Evolutionary conservation across 2,329 filamentous ascomycete species (phyloP), one percentile per base, ranked within the genome.

Genomic region (Fusarium tricinctum): DNA sequence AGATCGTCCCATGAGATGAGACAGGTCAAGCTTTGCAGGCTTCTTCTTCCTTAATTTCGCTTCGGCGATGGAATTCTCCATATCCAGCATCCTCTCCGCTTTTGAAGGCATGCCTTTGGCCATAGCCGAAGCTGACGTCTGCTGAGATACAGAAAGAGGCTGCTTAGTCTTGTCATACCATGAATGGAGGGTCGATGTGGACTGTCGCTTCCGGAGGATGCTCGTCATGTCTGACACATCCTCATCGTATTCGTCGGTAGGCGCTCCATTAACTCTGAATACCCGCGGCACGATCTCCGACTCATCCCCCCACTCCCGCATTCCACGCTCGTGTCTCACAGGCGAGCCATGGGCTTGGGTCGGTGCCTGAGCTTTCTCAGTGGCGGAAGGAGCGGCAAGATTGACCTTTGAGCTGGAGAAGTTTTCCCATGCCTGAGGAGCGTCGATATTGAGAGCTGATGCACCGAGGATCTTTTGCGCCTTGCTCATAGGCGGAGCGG

Each of bases 111-210:
- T 73, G 5, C 85, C 85, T 68, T 85, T 87, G 22, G 86, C 85
- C 82, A 88, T 88, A 61, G 85, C 84, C 2, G 86, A 87, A 43
- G 81, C 84, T 1, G 86, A 87, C 0, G 86, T 88, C 73, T 88
- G 86, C 70, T 88, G 86, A 1, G 86, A 87, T 62, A 87, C 83
- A n/a, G 84, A 81, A 7, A 88, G 79, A 13, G 86, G 85, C 47
- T 85, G 80, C 70, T 86, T 86, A 7, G 83, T 75, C 71, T 85
- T 84, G 76, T 88, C 86, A 74, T 88, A 88, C 75, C 83, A 86
- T 1, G 85, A 86, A 32, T 79, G 79, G 60, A 88, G 82, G n/a
- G 86, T 88, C 6, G 86, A 87, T 38, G 79, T 83, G 3, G 86
- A 88, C 45, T 81, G 79, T 32, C 82, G 83, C 48, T 85, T 83